phyloP scores from a whole-genome alignment of 495 filamentous ascomycete genomes.

The Lasiosphaeris hirsuta region DNA sequence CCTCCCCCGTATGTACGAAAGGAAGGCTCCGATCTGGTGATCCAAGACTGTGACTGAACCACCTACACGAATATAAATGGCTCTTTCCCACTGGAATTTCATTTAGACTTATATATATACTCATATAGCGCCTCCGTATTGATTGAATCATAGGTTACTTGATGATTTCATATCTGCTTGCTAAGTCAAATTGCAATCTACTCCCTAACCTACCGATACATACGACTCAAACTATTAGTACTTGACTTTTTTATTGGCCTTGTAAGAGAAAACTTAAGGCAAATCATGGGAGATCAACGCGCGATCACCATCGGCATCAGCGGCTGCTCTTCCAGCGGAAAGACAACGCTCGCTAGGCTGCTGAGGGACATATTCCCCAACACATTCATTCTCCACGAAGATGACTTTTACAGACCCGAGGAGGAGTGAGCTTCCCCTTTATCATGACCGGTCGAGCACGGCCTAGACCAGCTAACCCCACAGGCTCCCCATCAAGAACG shows the following conservation, averaged over 20 bases:
- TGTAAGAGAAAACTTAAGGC: neutral
- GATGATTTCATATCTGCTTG: neutral
- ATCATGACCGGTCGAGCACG: neutral
- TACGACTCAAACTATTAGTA: too few relatives aligned
- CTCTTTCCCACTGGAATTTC: neutral
- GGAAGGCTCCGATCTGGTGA: neutral
- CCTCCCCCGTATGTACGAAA: neutral
- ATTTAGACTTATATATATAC: too few relatives aligned
- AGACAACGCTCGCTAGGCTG: conserved; percentile 74
- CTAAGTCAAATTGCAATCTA: too few relatives aligned
- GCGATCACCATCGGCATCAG: conserved; percentile 69
- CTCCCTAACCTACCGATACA: too few relatives aligned
- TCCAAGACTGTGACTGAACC: too few relatives aligned
- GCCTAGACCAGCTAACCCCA: neutral
- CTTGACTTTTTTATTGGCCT: too few relatives aligned
- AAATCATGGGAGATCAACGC: conserved; percentile 31
- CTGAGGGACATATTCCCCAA: conserved; percentile 68
- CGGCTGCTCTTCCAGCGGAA: conserved; percentile 73
- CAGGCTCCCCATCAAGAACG: conserved; percentile 50
- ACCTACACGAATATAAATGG: neutral
- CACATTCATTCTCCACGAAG: conserved; percentile 81
- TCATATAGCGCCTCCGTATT: too few relatives aligned
- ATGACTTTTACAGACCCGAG: conserved; percentile 88
- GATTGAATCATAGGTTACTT: too few relatives aligned
- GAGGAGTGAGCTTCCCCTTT: conserved; percentile 45